Evolutionary conservation across 1,139 yeast species (phyloP).

Genomic region (Scheffersomyces stambukii): DNA sequence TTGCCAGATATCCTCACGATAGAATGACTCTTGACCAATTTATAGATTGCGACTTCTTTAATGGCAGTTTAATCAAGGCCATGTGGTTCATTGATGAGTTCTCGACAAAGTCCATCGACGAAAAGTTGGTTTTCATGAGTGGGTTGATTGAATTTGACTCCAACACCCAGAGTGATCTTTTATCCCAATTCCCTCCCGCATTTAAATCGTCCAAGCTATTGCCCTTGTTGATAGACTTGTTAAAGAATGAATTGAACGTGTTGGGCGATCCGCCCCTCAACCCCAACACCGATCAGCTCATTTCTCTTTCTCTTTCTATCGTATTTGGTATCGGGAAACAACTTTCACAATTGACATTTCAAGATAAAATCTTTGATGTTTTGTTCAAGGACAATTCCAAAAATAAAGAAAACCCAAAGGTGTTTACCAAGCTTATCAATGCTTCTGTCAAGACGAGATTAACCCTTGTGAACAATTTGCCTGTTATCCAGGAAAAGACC

Average conservation of each 20-base stretch:
- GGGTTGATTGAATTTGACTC: constrained; percentile 45
- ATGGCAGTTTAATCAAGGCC: constrained; percentile 79
- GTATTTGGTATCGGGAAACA: constrained; percentile 61
- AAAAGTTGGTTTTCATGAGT: constrained; percentile 63
- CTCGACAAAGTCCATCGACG: constrained; percentile 67
- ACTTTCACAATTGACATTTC: constrained; percentile 73
- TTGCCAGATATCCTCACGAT: constrained; percentile 42
- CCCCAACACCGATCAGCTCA: constrained; percentile 26
- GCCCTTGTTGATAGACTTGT: constrained; percentile 57
- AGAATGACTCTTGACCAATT: constrained; percentile 48
- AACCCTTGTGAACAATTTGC: constrained; percentile 52
- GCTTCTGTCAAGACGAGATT: constrained; percentile 34
- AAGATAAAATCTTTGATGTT: constrained; percentile 54
- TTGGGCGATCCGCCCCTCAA: constrained; percentile 9
- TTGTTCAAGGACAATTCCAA: constrained; percentile 28
- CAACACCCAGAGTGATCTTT: constrained; percentile 26
- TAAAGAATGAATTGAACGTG: constrained; percentile 31
- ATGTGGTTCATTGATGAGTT: constrained; percentile 82
- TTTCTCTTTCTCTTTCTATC: constrained; percentile 54
- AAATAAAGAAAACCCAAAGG: constrained; percentile 31
- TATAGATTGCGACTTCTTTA: constrained; percentile 55
- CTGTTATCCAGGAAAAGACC: constrained; percentile 48
- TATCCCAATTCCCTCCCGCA: constrained; percentile 66
- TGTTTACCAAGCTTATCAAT: constrained; percentile 37
- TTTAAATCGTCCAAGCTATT: constrained; percentile 70